Evolutionary conservation across 257 asterid genomes (phyloP).

Genomic region (Coffea eugenioides): DNA sequence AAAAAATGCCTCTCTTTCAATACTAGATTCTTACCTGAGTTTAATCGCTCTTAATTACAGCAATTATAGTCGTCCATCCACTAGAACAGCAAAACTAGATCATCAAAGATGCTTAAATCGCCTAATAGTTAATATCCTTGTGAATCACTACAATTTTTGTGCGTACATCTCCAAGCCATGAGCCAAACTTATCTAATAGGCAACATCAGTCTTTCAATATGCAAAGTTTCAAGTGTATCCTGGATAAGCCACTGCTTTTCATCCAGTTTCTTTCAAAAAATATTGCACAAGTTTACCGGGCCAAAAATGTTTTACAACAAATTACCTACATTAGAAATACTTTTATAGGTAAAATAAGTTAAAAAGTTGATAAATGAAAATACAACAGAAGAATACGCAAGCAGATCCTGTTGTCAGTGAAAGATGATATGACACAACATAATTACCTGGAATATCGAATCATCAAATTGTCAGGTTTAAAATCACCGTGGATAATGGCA

Average conservation of each 20-base stretch:
- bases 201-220: background rate
- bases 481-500: conserved; percentile 85
- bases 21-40: background rate
- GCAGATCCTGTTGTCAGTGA: background rate
- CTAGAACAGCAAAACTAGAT: background rate
- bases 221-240: conserved; percentile 1
- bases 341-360: background rate
- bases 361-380: background rate
- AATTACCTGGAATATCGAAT: conserved; percentile 86
- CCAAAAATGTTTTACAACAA: background rate
- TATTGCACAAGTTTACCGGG: background rate
- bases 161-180: no score
- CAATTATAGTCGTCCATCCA: background rate
- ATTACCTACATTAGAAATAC: background rate
- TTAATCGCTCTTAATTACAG: background rate
- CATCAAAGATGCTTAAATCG: background rate
- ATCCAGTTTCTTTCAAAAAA: background rate
- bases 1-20: background rate
- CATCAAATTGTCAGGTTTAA: conserved; percentile 94
- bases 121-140: background rate
- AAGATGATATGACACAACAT: background rate
- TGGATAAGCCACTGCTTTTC: background rate
- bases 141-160: no score
- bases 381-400: background rate
- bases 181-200: background rate